Percentiles rank a stretch among this genome's conserved stretches.
These are phyloP conservation scores for Fusarium sp. DNA, from an alignment of 2,329 filamentous ascomycete genomes.

Conservation along the genomic window DNA sequence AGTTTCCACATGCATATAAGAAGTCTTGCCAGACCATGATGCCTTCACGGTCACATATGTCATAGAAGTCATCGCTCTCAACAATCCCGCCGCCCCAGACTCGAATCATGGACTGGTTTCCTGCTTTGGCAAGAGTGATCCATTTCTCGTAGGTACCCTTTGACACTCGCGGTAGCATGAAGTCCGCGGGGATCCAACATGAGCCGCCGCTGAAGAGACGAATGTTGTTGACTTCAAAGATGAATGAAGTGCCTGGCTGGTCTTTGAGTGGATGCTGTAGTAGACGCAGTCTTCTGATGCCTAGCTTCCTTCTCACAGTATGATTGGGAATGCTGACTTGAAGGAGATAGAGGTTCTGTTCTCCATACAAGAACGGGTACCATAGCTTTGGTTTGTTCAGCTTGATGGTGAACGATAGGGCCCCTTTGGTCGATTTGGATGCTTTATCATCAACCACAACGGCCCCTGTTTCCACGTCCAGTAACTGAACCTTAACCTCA, in stretches of 20 bases:
- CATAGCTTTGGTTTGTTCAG: background rate
- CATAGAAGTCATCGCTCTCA: background rate
- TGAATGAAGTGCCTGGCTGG: background rate
- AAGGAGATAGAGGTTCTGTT: background rate
- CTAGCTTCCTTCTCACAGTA: background rate
- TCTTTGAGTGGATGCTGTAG: background rate
- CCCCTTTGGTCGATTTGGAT: fast-evolving
- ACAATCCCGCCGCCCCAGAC: constrained; percentile 9
- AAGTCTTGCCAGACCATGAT: constrained; percentile 15
- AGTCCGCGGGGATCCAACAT: background rate
- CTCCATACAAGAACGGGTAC: constrained; percentile 2
- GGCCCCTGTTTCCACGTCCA: fast-evolving
- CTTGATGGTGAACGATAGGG: fast-evolving
- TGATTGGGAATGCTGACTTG: background rate
- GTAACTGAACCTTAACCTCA: background rate
- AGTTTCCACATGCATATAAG: constrained; percentile 4
- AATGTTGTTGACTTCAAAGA: constrained; percentile 13
- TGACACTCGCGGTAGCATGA: background rate
- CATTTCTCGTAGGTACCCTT: background rate
- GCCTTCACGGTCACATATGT: background rate
- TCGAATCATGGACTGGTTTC: background rate
- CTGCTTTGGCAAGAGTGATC: background rate
- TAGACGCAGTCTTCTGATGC: background rate
- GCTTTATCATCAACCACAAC: background rate
- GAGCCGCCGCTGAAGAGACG: background rate